These are phyloP conservation scores for Naganishia onofrii DNA, from an alignment of 768 basidiomycete genomes.

Conservation along the genomic window DNA sequence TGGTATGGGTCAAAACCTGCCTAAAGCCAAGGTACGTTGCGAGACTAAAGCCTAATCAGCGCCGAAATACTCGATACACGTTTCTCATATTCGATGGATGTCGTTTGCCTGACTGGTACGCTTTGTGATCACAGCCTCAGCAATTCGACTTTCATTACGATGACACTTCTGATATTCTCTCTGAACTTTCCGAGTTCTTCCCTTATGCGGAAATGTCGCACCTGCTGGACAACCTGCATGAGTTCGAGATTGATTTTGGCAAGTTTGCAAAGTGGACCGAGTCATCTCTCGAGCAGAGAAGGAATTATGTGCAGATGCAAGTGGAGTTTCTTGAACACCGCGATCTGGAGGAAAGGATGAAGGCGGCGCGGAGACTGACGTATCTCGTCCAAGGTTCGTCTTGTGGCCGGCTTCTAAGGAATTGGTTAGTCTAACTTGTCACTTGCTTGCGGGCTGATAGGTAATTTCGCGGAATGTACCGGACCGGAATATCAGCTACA, in stretches of 20 bases:
- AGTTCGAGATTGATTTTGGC: conserved; percentile 40
- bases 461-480: conserved; percentile 83
- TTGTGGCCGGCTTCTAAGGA: conserved; percentile 25
- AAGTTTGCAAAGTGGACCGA: conserved; percentile 69
- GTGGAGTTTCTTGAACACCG: conserved; percentile 85
- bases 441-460: conserved; percentile 53
- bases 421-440: neutral
- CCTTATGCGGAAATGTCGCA: conserved; percentile 86
- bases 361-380: conserved; percentile 78
- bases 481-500: conserved; percentile 92
- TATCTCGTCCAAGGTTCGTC: conserved; percentile 84
- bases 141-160: conserved; percentile 87
- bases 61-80: neutral
- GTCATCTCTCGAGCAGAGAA: conserved; percentile 62
- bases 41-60: neutral
- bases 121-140: conserved; percentile 4
- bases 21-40: conserved; percentile 16
- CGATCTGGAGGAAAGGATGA: conserved; percentile 77
- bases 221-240: conserved; percentile 18
- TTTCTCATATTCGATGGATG: conserved; percentile 2
- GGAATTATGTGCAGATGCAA: conserved; percentile 71
- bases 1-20: neutral
- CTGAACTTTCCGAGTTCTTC: conserved; percentile 97
- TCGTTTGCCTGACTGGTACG: neutral
- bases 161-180: conserved; percentile 92